phyloP scores from a whole-genome alignment of 2,329 filamentous ascomycete species.

The Botrytis byssoidea region DNA sequence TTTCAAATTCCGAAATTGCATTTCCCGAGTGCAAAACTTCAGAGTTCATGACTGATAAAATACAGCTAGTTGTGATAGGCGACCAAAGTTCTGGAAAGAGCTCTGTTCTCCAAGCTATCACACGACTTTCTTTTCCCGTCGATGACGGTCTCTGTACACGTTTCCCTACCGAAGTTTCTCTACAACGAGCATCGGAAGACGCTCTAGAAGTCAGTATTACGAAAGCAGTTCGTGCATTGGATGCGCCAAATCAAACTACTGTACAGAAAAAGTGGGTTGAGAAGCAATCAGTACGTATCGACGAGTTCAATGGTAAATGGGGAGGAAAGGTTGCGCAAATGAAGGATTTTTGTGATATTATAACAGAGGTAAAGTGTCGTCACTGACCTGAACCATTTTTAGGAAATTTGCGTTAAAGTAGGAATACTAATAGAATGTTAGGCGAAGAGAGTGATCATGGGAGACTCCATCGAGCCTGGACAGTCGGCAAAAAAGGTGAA shows the following conservation, averaged over 20 bases:
- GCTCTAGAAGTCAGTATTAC: background rate
- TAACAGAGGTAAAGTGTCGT: background rate
- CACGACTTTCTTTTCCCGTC: constrained; percentile 42
- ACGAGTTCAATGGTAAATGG: background rate
- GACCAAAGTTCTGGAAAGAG: constrained; percentile 44
- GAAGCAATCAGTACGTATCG: background rate
- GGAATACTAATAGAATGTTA: background rate
- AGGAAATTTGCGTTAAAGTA: no score
- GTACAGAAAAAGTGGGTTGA: background rate
- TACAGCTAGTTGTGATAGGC: constrained; percentile 41
- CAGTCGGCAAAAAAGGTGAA: background rate
- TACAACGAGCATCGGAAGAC: background rate
- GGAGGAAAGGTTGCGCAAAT: fast-evolving
- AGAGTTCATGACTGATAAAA: background rate
- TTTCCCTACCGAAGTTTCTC: constrained; percentile 7
- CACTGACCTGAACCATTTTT: no score
- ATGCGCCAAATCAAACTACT: background rate
- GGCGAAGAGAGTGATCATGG: constrained; percentile 8
- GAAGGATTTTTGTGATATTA: background rate
- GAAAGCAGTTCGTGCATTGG: background rate
- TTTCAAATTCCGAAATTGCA: background rate
- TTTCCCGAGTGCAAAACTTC: no score
- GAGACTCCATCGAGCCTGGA: background rate
- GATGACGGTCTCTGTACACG: constrained; percentile 28
- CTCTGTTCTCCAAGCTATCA: constrained; percentile 40